Base-by-base conservation (phyloP, 306 rosid species). In the Dryas alaskensis region DNA sequence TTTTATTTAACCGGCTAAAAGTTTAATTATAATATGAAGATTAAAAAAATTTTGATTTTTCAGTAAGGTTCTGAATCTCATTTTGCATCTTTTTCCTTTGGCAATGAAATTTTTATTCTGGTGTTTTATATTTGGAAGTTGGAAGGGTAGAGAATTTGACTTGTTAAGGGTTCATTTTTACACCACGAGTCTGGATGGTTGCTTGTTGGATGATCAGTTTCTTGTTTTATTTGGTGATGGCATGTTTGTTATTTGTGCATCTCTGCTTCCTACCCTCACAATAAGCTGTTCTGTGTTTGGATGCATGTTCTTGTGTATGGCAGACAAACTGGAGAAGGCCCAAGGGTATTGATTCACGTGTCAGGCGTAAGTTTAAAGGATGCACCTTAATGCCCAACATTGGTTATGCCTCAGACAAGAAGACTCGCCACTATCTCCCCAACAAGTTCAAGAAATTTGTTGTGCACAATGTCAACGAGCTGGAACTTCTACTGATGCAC, bases 351-450 rank as follows among this genome's bases (percentile, higher is more conserved):
- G 96, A 92, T 78, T 92, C 96, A 3, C 89, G 96, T 19, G 97
- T 92, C 14, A 86, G 96, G 79, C 90, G 96, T 58, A 92, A 92
- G 83, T 92, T 89, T n/a, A 92, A 92, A 40, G 97, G 97, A 77
- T 85, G 91, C 3, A 50, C 78, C 16, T 69, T 92, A 67, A 92
- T 92, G 97, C 97, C 96, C 49, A 92, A 88, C 46, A 85, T 92
- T 62, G 92, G 97, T 12, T 89, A 89, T 71, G 93, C 89, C 5
- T 72, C 96, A 0, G 97, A 89, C 84, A 89, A 89, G 84, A 92
- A 88, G 74, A 86, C 97, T 0, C 86, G 96, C 0, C 93, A 92
- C 76, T 88, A 72, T 76, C 92, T 92, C 4, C 93, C 97, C 2
- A 89, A 92, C 71, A 91, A 95, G 3, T 92, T 92, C 58, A 89